These are phyloP conservation scores for Leccinum angustisporum DNA, from an alignment of 1,284 basidiomycete species.

Conservation along the genomic window DNA sequence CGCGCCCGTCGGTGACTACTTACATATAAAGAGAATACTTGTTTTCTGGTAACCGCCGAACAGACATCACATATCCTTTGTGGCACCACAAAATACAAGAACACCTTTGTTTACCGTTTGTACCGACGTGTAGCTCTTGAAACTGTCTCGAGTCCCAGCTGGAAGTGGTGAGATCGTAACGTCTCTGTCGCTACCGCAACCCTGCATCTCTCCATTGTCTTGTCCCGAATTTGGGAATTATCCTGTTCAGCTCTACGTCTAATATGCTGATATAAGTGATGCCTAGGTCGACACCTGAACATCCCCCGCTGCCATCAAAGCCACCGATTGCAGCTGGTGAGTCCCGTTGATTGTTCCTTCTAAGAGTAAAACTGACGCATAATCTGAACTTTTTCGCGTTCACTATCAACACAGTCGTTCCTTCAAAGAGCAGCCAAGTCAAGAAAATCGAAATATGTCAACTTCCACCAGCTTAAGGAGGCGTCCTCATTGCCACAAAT, in stretches of 20 bases:
- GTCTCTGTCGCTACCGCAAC: conserved; percentile 27
- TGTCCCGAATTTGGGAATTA: conserved; percentile 24
- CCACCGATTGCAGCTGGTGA: conserved; percentile 27
- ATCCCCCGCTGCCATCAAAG: conserved; percentile 25
- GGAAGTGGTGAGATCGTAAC: conserved; percentile 1
- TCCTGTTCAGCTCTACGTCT: conserved; percentile 17
- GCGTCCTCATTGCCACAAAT: conserved; percentile 36
- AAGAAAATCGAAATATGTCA: conserved; percentile 29
- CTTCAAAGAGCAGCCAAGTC: conserved; percentile 6
- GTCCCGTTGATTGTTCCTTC: conserved; percentile 9
- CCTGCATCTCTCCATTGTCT: conserved; percentile 5
- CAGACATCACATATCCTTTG: neutral
- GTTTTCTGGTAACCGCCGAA: conserved; percentile 6
- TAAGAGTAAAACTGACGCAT: conserved; percentile 6
- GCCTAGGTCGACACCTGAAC: conserved; percentile 3
- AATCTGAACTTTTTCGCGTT: neutral
- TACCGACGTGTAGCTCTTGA: conserved; percentile 1
- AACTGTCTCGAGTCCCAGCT: neutral
- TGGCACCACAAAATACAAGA: conserved; percentile 24
- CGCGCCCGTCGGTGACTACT: neutral
- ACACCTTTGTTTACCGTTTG: conserved; percentile 21
- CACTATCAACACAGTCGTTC: neutral
- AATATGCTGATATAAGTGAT: conserved; percentile 26
- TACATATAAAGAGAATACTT: conserved; percentile 8
- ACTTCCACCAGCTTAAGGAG: conserved; percentile 32